phyloP scores from a whole-genome alignment of 2,329 filamentous ascomycete genomes.

The Plenodomus lindquistii region DNA sequence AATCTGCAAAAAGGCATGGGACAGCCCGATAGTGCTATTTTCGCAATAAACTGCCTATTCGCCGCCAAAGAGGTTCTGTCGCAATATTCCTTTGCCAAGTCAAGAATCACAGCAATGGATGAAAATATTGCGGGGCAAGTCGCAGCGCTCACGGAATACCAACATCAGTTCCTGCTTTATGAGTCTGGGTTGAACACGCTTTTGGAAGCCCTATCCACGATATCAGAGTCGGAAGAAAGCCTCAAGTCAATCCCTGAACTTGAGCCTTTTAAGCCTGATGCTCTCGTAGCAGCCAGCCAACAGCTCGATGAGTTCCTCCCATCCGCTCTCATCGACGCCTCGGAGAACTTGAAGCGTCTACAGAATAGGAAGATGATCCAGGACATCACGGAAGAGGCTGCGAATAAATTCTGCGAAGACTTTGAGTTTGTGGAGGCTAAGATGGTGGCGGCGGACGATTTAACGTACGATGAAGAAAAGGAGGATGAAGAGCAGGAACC shows the following conservation, averaged over 20 bases:
- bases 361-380: constrained; percentile 73
- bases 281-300: constrained; percentile 71
- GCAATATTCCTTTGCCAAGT: constrained; percentile 66
- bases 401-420: constrained; percentile 79
- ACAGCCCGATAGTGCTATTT: constrained; percentile 66
- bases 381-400: constrained; percentile 79
- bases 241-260: constrained; percentile 60
- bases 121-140: constrained; percentile 60
- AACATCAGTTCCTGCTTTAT: constrained; percentile 72
- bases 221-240: constrained; percentile 51
- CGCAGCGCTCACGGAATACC: constrained; percentile 64
- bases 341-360: constrained; percentile 75
- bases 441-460: constrained; percentile 62
- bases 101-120: constrained; percentile 60
- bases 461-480: constrained; percentile 41
- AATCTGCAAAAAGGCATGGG: constrained; percentile 67
- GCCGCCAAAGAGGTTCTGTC: constrained; percentile 61
- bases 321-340: constrained; percentile 88
- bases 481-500: constrained; percentile 44
- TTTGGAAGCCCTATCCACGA: constrained; percentile 59
- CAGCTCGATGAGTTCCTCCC: constrained; percentile 88
- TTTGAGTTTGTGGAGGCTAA: constrained; percentile 73
- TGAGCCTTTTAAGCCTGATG: constrained; percentile 61
- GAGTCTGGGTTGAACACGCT: constrained; percentile 74
- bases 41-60: constrained; percentile 72